A percentile compares a stretch with the other conserved stretches of the same genome.
Evolutionary conservation across 2,329 filamentous ascomycete genomes (phyloP).

Genomic region (Cladosporium sp.): DNA sequence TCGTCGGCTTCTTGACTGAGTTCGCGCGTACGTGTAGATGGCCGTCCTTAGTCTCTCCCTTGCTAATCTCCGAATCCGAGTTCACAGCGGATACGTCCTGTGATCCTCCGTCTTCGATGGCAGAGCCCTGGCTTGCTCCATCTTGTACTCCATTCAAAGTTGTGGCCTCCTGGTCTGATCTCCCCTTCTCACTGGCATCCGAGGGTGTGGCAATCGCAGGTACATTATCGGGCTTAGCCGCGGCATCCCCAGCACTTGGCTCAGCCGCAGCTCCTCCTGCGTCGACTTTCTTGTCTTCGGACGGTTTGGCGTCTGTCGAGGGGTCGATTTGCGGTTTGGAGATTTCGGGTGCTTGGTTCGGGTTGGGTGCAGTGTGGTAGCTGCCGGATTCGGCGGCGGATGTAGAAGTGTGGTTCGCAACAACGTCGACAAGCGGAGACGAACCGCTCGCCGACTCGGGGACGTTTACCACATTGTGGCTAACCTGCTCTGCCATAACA

Average conservation of each 20-base stretch:
- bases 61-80: constrained; percentile 75
- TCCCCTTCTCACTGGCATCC: constrained; percentile 19
- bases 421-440: constrained; percentile 64
- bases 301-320: constrained; percentile 15
- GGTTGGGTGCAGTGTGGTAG: constrained; percentile 46
- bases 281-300: constrained; percentile 13
- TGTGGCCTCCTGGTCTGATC: neutral
- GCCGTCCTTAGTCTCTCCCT: constrained; percentile 58
- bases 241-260: constrained; percentile 39
- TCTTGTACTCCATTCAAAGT: constrained; percentile 28
- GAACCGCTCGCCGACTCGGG: constrained; percentile 66
- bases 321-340: constrained; percentile 25
- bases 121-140: constrained; percentile 40
- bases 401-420: constrained; percentile 59
- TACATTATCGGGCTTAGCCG: constrained; percentile 22
- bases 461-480: constrained; percentile 72
- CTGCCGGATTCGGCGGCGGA: constrained; percentile 56
- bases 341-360: constrained; percentile 32
- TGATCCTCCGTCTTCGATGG: constrained; percentile 57
- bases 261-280: constrained; percentile 30
- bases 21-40: constrained; percentile 59
- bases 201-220: constrained; percentile 12
- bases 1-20: constrained; percentile 71
- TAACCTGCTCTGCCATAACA: constrained; percentile 73
- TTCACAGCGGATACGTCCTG: constrained; percentile 68